Percentiles rank a stretch among this genome's conserved stretches.
Evolutionary conservation across 352 stramenopile species (phyloP).

Genomic region (Bremia lactucae): DNA sequence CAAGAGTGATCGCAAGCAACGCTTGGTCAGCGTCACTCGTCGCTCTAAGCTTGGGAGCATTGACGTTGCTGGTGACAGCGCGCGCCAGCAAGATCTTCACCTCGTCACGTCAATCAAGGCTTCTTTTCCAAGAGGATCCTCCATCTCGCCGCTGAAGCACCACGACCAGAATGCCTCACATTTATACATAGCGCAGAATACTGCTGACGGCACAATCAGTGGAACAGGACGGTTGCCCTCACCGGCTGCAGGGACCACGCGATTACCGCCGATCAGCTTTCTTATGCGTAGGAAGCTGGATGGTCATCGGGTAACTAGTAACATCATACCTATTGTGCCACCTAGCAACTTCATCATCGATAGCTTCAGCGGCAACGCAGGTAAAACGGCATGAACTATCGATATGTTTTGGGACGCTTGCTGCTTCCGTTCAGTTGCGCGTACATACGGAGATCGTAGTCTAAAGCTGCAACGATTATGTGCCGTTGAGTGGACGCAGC

Average conservation of each 20-base stretch:
- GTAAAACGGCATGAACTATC: constrained; percentile 41
- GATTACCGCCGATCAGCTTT: constrained; percentile 66
- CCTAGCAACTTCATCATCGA: constrained; percentile 45
- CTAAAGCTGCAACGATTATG: too few relatives aligned
- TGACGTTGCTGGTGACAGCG: constrained; percentile 29
- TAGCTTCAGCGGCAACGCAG: constrained; percentile 27
- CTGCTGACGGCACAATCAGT: constrained; percentile 5
- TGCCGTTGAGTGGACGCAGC: too few relatives aligned
- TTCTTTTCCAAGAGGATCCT: constrained; percentile 22
- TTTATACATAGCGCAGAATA: constrained; percentile 21
- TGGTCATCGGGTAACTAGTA: constrained; percentile 38
- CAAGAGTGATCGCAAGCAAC: constrained; percentile 83
- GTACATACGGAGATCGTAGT: too few relatives aligned
- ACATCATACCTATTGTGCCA: constrained; percentile 27
- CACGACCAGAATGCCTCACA: constrained; percentile 28
- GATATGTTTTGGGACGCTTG: constrained; percentile 12
- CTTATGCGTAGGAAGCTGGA: constrained; percentile 63
- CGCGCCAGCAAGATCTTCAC: constrained; percentile 27
- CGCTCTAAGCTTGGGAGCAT: constrained; percentile 63
- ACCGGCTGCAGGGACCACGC: constrained; percentile 15
- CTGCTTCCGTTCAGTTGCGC: too few relatives aligned
- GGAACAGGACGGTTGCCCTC: constrained; percentile 7
- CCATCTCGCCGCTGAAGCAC: constrained; percentile 19
- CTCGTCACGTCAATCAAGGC: constrained; percentile 32
- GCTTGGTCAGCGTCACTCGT: constrained; percentile 63